These are phyloP conservation scores for Pulveroboletus sp. DNA, from an alignment of 768 basidiomycete species.

Conservation along the genomic window DNA sequence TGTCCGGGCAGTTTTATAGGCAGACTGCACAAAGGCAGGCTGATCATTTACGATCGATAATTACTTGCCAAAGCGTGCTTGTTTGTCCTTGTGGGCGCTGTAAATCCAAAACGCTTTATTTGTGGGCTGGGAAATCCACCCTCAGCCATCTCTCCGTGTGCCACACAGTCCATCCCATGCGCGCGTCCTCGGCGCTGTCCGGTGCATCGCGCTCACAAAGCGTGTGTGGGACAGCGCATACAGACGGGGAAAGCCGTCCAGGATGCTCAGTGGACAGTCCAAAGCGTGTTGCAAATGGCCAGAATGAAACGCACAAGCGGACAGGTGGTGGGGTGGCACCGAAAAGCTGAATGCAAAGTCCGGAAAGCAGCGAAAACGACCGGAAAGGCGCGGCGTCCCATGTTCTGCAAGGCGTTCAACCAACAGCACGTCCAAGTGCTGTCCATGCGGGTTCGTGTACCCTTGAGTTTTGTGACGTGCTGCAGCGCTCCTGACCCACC, in stretches of 20 bases:
- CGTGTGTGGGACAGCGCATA: no score
- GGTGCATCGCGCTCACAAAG: no score
- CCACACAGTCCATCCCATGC: no score
- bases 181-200: no score
- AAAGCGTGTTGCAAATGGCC: neutral
- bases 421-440: neutral
- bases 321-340: neutral
- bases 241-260: neutral
- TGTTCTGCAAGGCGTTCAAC: neutral
- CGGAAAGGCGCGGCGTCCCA: slow-evolving; percentile 5
- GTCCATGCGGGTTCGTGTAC: slow-evolving; percentile 4
- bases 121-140: slow-evolving; percentile 26
- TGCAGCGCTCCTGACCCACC: no score
- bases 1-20: slow-evolving; percentile 25
- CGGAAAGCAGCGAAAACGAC: slow-evolving; percentile 1
- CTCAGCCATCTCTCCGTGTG: no score
- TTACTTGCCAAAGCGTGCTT: slow-evolving; percentile 36
- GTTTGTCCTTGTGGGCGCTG: slow-evolving; percentile 48
- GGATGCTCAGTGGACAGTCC: neutral
- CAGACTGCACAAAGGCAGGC: slow-evolving; percentile 25
- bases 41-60: slow-evolving; percentile 34
- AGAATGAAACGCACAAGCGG: slow-evolving; percentile 5
- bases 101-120: slow-evolving; percentile 26
- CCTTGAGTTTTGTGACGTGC: neutral
- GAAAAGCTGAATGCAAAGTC: neutral